Evolutionary conservation across 2,329 filamentous ascomycete species (phyloP), one percentile per base, ranked within the genome.

Genomic region (Decorospora gaudefroyi): DNA sequence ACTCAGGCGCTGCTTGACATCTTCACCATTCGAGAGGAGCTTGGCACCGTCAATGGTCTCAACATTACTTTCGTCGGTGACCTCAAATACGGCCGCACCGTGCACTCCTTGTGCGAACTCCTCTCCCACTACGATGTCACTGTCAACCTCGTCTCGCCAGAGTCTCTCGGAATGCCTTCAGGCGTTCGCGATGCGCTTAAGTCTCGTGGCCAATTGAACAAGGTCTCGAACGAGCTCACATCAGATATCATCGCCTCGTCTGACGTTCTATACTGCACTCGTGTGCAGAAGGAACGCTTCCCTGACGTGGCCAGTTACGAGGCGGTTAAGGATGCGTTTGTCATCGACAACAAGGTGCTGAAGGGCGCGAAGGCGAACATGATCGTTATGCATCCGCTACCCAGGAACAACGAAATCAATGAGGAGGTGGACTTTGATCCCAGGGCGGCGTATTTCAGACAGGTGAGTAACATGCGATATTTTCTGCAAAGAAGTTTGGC

Each of bases 371-470:
- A 99, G 85, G 80, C 79, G 70, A 87, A 87, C 65, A 96, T 95
- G 85, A 83, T 96, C 53, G 88, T 99, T 54, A 84, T 99, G 84
- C 93, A 99, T 74, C 93, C 93, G 45, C 79, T 99, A 65, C 93
- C 93, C 27, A 82, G 93, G 65, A 97, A 97, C 67, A 84, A 87
- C 57, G 93, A 99, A 80, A 86, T 99, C 68, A 84, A 85, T 22
- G 90, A 95, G 74, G 93, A 99, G 77, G 90, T 99, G 34, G 93
- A 99, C 74, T 96, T 95, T 75, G 93, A 99, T 76, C 90, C 95
- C 70, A 79, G 93, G 61, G 93, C 93, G 46, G 92, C 93, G 42
- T 99, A 99, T 78, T 99, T 99, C 76, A 85, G 93, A 87, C 93
- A 99, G 87, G 92, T 96, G 76, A 84, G 88, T 63, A n/a, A n/a